Base-by-base conservation (phyloP, 495 filamentous ascomycete genomes). In the Daldinia concentrica region DNA sequence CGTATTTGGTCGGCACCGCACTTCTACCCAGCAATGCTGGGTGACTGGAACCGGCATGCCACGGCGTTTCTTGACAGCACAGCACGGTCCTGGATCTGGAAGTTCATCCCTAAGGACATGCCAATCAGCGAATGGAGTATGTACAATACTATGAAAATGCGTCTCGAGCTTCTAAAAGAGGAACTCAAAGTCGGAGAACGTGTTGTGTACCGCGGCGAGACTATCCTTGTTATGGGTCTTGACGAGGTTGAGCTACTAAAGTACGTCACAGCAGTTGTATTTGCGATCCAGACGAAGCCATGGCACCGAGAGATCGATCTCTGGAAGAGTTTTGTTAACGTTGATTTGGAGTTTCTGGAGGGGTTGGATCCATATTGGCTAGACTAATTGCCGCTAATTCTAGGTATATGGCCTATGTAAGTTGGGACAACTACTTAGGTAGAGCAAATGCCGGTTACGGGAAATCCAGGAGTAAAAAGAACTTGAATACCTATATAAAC, bases 321-420 rank as follows among this genome's bases (percentile, higher is more conserved):
- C 43, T 83, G 84, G 82, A 83, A 82, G 77, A 86, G 84, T 61
- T 87, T 84, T 71, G 69, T 86, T 12, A 83, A 84, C 76, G 81
- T 86, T 0, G 84, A 84, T 37, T 41, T 83, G 55, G 73, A 64
- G 11, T 84, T 86, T 55, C 48, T 84, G 71, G 77, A 85, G 69
- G 67, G 64, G 4, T 68, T 86, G 72, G 64, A 82, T 74, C 58
- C 69, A 57, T 73, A 72, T 58, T 83, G 81, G 81, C 76, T 85
- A 68, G 80, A 81, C 62, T 84, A 11, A 58, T 39, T 3, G 15
- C 11, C 9, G n/a, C 12, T 4, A 34, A 11, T n/a, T 17, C 9
- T 6, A 17, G 15, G 22, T 6, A 6, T 34, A 34, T 29, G 27
- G 6, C 5, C 2, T 29, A 29, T 2, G 27, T 29, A 29, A 6